phyloP scores from a whole-genome alignment of 768 basidiomycete species.

The Phlegmacium glaucopus region DNA sequence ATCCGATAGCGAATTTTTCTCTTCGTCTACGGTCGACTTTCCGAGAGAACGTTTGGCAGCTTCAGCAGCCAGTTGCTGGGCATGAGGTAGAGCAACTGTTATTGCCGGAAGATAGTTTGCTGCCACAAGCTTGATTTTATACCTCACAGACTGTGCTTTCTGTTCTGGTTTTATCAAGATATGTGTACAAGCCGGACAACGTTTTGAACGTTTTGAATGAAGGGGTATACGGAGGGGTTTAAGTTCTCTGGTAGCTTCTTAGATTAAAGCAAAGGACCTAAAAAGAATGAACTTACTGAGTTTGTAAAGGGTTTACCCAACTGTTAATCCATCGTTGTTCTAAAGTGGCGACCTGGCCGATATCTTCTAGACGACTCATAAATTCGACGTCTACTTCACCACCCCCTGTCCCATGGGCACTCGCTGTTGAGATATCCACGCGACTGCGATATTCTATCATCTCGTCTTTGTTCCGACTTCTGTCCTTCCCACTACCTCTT shows the following conservation, averaged over 20 bases:
- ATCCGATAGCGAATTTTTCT: slow-evolving; percentile 28
- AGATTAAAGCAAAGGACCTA: slow-evolving; percentile 4
- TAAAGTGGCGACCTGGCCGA: slow-evolving; percentile 62
- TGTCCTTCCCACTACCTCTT: slow-evolving; percentile 54
- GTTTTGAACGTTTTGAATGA: slow-evolving; percentile 92
- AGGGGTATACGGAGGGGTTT: slow-evolving; percentile 89
- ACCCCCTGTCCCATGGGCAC: slow-evolving; percentile 51
- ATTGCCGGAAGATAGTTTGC: slow-evolving; percentile 92
- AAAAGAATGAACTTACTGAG: slow-evolving; percentile 46
- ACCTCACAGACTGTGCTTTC: slow-evolving; percentile 90
- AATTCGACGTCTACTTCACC: slow-evolving; percentile 71
- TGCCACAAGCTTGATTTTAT: slow-evolving; percentile 97
- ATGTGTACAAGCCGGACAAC: slow-evolving; percentile 91
- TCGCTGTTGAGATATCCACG: slow-evolving; percentile 57
- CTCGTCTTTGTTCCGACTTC: slow-evolving; percentile 69
- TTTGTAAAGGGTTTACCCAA: slow-evolving; percentile 67
- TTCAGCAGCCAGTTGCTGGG: slow-evolving; percentile 40
- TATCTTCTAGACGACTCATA: slow-evolving; percentile 58
- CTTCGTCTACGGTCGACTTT: slow-evolving; percentile 42
- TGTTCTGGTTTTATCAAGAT: slow-evolving; percentile 98
- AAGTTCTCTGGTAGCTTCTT: slow-evolving; percentile 56
- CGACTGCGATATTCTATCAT: slow-evolving; percentile 75
- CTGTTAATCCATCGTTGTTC: slow-evolving; percentile 82
- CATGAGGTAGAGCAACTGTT: slow-evolving; percentile 63
- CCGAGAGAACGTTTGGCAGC: slow-evolving; percentile 37